Base-by-base conservation (phyloP, 148 eudicot genomes). In the Rhododendron simsii region DNA sequence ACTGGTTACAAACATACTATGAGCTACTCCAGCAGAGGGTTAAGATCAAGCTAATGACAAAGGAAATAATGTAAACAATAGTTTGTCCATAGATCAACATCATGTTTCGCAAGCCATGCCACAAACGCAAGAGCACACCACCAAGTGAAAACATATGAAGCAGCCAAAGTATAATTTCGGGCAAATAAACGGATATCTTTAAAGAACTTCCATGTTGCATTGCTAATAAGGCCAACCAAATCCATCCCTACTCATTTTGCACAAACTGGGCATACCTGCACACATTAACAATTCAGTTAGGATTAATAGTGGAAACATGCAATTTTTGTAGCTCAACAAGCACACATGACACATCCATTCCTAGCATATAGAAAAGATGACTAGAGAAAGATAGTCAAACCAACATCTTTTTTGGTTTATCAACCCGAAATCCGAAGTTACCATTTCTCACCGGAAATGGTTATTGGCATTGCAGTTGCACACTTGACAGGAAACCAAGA, bases 241-340 rank as follows among this genome's bases (percentile, higher is more conserved):
- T 93, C 98, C 85, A 92, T 89, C 50, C 98, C 98, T 41, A 93
- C 95, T 88, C 91, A 92, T 88, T 91, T 93, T 76, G 92, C 91
- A 90, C 99, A 96, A 65, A 96, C 88, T 45, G 99, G 98, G 88
- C 98, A 95, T 44, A 91, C 93, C 99, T 97, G 94, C 89, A 93
- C 51, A 81, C n/a, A 83, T 16, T 44, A 1, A 20, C 33, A 73
- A 41, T 57, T 35, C 47, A 81, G 14, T 81, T 57, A 35, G 69
- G 41, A 18, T 57, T 55, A 15, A 48, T 48, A 26, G 33, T 80
- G 14, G 55, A 51, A 51, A 51, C 55, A 51, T 51, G 55, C 14
- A 51, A 51, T 51, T 51, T 51, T 16, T 51, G 55, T 51, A 51
- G 55, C 55, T 51, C 55, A 51, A 51, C 15, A 51, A 51, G 55